Evolutionary conservation across 2,329 filamentous ascomycete genomes (phyloP).

Genomic region (Clonostachys solani): DNA sequence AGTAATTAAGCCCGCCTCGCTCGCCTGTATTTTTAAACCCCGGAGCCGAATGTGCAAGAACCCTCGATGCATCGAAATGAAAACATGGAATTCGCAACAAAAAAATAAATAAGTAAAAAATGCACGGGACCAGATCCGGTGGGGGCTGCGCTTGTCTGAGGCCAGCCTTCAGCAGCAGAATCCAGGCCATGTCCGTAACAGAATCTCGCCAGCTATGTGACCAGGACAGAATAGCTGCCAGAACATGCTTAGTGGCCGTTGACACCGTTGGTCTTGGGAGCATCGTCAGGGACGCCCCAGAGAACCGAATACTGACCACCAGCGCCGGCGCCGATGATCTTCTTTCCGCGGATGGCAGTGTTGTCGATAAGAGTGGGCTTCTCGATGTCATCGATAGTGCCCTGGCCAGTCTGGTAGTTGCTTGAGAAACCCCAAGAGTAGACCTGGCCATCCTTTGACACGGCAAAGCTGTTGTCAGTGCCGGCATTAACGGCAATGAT

Average conservation of each 20-base stretch:
- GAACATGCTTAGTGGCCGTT: background rate
- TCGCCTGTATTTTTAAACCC: no score
- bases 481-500: constrained; percentile 55
- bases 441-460: constrained; percentile 66
- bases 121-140: no score
- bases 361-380: constrained; percentile 80
- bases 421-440: constrained; percentile 79
- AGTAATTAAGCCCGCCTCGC: no score
- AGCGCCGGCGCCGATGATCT: constrained; percentile 75
- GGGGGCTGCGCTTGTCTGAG: no score
- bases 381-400: constrained; percentile 73
- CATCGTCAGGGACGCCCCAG: constrained; percentile 33
- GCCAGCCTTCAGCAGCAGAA: no score
- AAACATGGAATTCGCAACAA: no score
- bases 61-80: no score
- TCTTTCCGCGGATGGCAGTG: constrained; percentile 71
- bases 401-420: constrained; percentile 76
- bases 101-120: no score
- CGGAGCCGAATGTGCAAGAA: no score
- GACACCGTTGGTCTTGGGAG: constrained; percentile 20
- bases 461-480: constrained; percentile 70
- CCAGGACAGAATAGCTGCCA: no score
- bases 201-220: no score
- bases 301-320: constrained; percentile 79
- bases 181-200: no score